phyloP scores from a whole-genome alignment of 106 monocot species.

The Iris macrosiphon region DNA sequence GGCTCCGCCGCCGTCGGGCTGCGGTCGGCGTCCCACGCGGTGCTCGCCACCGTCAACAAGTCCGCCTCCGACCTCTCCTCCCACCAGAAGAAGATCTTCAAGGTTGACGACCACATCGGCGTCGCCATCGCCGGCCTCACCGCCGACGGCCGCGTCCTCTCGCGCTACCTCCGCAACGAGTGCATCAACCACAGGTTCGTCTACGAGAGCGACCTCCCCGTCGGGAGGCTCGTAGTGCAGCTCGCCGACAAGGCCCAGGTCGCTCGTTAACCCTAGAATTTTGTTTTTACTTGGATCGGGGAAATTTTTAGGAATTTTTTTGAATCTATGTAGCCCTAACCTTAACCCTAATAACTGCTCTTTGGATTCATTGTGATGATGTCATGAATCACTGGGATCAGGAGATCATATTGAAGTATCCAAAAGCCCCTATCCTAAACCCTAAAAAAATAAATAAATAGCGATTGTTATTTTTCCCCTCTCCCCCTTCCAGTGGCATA shows the following conservation, averaged over 20 bases:
- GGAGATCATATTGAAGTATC: too few species aligned
- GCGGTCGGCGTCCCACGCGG: conserved; percentile 65
- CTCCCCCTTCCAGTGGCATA: too few species aligned
- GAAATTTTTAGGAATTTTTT: too few species aligned
- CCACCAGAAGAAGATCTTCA: conserved; percentile 90
- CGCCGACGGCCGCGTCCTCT: conserved; percentile 84
- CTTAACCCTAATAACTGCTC: too few species aligned
- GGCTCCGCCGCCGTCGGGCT: conserved; percentile 73
- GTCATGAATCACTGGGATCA: too few species aligned
- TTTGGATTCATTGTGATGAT: too few species aligned
- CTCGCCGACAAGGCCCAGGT: conserved; percentile 99
- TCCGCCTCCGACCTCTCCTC: conserved; percentile 84
- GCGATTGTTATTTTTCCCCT: too few species aligned
- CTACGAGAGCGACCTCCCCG: conserved; percentile 82
- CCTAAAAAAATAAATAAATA: too few species aligned
- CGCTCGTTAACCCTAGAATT: neutral
- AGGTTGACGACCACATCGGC: conserved; percentile 85
- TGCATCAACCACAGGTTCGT: conserved; percentile 95
- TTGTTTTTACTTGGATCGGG: neutral
- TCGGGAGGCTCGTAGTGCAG: conserved; percentile 63
- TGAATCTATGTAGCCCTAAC: too few species aligned
- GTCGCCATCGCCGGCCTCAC: conserved; percentile 93
- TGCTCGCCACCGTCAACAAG: conserved; percentile 90
- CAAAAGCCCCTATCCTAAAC: too few species aligned
- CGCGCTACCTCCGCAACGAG: conserved; percentile 71